phyloP scores from a whole-genome alignment of 306 rosid genomes.

The Castanopsis chinensis region DNA sequence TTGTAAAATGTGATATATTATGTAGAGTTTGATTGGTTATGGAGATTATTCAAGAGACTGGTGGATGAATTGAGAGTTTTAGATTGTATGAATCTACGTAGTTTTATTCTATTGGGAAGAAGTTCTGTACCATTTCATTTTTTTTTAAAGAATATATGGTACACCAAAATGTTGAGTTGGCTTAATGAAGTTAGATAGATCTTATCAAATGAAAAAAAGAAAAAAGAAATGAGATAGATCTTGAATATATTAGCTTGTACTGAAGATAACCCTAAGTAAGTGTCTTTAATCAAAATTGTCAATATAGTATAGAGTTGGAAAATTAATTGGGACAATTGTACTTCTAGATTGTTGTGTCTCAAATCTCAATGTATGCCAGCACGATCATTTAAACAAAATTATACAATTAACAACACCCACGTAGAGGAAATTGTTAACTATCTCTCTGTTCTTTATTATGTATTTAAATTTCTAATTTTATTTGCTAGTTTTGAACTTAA shows the following conservation, averaged over 20 bases:
- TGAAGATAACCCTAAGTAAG: background rate
- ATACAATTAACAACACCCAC: background rate
- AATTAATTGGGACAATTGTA: background rate
- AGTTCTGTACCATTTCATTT: background rate
- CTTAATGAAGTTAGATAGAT: background rate
- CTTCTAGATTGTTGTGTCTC: background rate
- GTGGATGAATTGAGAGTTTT: background rate
- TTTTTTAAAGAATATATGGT: background rate
- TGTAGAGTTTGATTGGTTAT: background rate
- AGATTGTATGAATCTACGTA: background rate
- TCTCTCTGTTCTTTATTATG: background rate
- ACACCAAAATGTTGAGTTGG: background rate
- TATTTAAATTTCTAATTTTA: background rate
- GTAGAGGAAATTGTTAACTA: background rate
- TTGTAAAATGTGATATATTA: background rate
- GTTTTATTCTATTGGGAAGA: background rate
- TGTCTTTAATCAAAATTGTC: background rate
- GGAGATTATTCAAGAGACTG: background rate
- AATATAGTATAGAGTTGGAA: background rate
- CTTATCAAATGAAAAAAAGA: background rate
- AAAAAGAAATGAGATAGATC: background rate
- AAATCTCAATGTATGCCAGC: background rate
- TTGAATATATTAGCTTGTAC: background rate
- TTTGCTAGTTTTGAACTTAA: background rate
- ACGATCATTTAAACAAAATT: background rate